Conservation (phyloP, 139 green algal species). For the Protoeuglena noctilucae region DNA sequence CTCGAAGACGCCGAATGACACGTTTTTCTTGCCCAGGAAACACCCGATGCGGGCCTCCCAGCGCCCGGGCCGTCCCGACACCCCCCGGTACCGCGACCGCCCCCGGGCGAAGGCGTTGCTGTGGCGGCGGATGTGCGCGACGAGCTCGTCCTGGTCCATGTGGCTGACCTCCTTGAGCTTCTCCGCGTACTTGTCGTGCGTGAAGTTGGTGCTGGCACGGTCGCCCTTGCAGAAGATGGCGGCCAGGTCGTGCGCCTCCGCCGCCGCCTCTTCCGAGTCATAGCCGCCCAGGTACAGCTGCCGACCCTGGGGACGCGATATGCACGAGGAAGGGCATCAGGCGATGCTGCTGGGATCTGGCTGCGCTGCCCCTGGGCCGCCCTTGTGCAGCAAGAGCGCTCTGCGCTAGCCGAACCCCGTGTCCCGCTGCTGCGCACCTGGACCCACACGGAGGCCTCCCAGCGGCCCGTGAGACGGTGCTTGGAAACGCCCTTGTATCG, state of each 20-base stretch:
- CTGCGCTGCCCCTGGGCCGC: too few species aligned
- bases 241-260: conserved; percentile 37
- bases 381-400: too few species aligned
- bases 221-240: conserved; percentile 39
- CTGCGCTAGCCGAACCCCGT: too few species aligned
- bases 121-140: conserved; percentile 31
- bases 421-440: too few species aligned
- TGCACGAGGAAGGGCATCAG: too few species aligned
- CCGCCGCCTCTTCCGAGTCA: conserved; percentile 27
- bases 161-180: conserved; percentile 22
- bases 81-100: conserved; percentile 33
- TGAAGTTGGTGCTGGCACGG: conserved; percentile 34
- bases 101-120: conserved; percentile 37
- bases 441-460: conserved; percentile 47
- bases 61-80: conserved; percentile 33
- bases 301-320: too few species aligned
- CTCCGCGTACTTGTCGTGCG: conserved; percentile 11
- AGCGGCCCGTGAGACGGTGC: conserved; percentile 45
- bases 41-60: conserved; percentile 53
- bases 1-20: too few species aligned
- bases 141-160: conserved; percentile 45
- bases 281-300: conserved; percentile 52
- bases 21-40: conserved; percentile 44
- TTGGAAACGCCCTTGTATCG: too few species aligned
- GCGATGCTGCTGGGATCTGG: too few species aligned